Evolutionary conservation across 139 green algal species (phyloP).

Genomic region (Yamagishiella unicocca): DNA sequence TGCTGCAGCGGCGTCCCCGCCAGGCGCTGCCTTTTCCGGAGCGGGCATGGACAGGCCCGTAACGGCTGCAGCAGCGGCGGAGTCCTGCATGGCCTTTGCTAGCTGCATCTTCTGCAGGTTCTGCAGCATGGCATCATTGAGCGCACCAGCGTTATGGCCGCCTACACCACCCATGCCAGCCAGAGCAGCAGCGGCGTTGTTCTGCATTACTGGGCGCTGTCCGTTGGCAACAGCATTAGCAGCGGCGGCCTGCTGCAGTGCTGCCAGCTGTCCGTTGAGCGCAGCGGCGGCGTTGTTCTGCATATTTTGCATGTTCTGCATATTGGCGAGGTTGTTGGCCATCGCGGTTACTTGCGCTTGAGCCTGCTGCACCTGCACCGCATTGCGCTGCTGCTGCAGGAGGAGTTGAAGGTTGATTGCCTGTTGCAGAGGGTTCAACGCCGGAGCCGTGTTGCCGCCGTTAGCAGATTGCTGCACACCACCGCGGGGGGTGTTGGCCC

Average conservation of each 20-base stretch:
- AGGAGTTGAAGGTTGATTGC: conserved; percentile 47
- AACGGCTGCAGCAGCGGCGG: background rate
- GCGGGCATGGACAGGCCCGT: background rate
- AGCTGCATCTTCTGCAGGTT: conserved; percentile 47
- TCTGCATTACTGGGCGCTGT: background rate
- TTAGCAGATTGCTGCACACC: background rate
- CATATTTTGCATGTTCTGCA: too few relatives aligned
- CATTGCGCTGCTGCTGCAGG: conserved; percentile 40
- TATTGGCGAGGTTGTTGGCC: conserved; percentile 12
- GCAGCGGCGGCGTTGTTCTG: conserved; percentile 8
- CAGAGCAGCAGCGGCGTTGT: background rate
- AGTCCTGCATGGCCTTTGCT: conserved; percentile 34
- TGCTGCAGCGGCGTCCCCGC: background rate
- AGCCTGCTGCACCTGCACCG: conserved; percentile 42
- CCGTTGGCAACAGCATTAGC: conserved; percentile 27
- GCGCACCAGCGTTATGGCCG: background rate
- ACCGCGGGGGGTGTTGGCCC: background rate
- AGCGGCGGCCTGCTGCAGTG: conserved; percentile 39
- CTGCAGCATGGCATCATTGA: conserved; percentile 29
- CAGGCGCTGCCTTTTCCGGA: background rate
- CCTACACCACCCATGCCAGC: background rate
- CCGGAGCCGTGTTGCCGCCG: background rate
- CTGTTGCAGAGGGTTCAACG: conserved; percentile 44
- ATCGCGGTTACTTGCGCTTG: conserved; percentile 12
- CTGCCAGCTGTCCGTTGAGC: conserved; percentile 4